A percentile compares a stretch with the other conserved stretches of the same genome.
phyloP scores from a whole-genome alignment of 192 early-diverging fungal genomes.

The Coemansia nantahalensis region DNA sequence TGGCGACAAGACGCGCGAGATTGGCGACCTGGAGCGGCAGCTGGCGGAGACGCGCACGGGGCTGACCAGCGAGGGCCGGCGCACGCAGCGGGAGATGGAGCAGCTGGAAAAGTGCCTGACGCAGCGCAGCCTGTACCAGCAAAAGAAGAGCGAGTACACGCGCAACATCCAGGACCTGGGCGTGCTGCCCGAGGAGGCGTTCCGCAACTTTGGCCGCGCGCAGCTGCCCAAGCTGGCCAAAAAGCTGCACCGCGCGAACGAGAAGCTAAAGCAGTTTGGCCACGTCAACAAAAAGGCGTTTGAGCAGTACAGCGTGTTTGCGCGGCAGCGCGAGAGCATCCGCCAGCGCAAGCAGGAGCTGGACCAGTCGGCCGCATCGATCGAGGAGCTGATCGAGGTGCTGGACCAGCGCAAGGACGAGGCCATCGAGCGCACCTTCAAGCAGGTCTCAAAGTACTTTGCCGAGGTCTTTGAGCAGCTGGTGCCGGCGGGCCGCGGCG shows the following conservation, averaged over 20 bases:
- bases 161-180: conserved; percentile 92
- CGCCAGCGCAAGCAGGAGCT: conserved; percentile 82
- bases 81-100: conserved; percentile 36
- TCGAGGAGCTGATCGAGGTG: conserved; percentile 81
- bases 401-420: conserved; percentile 97
- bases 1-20: conserved; percentile 44
- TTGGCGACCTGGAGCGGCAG: conserved; percentile 51
- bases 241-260: conserved; percentile 76
- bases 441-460: conserved; percentile 88
- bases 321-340: conserved; percentile 82
- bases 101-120: conserved; percentile 72
- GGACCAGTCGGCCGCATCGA: conserved; percentile 77
- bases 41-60: conserved; percentile 28
- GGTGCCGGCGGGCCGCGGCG: conserved; percentile 81
- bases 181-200: conserved; percentile 90
- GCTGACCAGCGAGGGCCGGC: conserved; percentile 32
- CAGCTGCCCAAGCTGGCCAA: conserved; percentile 56
- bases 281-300: conserved; percentile 99
- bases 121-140: conserved; percentile 65
- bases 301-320: conserved; percentile 96
- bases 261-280: conserved; percentile 80
- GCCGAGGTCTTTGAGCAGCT: conserved; percentile 84
- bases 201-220: conserved; percentile 60
- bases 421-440: conserved; percentile 95
- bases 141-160: conserved; percentile 84